phyloP scores from a whole-genome alignment of 768 basidiomycete species.

The Trametes villosa region DNA sequence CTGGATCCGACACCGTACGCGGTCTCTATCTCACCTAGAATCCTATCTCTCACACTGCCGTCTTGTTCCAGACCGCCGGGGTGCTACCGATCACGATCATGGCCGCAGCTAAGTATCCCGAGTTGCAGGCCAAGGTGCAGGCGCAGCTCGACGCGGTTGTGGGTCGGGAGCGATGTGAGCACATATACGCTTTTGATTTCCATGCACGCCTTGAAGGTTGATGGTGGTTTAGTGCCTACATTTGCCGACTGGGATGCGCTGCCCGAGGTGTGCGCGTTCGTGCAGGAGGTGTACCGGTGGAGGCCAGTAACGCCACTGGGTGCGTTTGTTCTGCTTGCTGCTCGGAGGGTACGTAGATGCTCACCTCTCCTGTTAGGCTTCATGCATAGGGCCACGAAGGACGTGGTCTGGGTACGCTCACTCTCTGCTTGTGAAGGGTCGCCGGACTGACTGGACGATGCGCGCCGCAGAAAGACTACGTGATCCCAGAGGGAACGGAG shows the following conservation, averaged over 20 bases:
- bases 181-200: too few relatives aligned
- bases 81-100: constrained; percentile 32
- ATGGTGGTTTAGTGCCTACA: constrained; percentile 49
- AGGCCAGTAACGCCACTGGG: constrained; percentile 43
- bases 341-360: neutral
- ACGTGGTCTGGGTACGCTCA: constrained; percentile 65
- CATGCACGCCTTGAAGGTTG: too few relatives aligned
- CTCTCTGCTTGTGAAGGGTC: too few relatives aligned
- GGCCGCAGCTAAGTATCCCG: constrained; percentile 43
- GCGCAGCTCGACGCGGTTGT: constrained; percentile 43
- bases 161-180: constrained; percentile 39
- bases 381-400: constrained; percentile 65
- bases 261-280: constrained; percentile 45
- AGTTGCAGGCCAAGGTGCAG: constrained; percentile 40
- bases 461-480: constrained; percentile 42
- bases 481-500: constrained; percentile 45
- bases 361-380: constrained; percentile 49
- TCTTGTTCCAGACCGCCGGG: neutral
- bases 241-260: constrained; percentile 44
- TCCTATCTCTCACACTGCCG: neutral
- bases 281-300: constrained; percentile 48
- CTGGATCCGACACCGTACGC: constrained; percentile 46
- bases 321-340: neutral
- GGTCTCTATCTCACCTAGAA: neutral
- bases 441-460: too few relatives aligned